Percentiles rank a stretch among this genome's conserved stretches.
These are phyloP conservation scores for Litchi chinensis DNA, from an alignment of 345 rosid species.

Conservation along the genomic window DNA sequence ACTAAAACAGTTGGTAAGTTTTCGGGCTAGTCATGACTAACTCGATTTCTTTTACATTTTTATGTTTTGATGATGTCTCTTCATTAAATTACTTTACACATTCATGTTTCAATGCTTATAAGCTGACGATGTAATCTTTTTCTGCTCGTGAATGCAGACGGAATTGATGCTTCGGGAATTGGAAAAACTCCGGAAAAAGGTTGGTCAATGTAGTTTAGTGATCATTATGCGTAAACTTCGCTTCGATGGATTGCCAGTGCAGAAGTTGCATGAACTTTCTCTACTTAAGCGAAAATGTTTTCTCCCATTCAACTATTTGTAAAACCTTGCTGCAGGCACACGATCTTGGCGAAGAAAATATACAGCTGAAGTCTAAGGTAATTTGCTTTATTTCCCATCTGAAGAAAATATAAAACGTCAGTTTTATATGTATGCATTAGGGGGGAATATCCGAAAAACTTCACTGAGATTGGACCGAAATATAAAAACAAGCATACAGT, in stretches of 20 bases:
- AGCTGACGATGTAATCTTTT: background rate
- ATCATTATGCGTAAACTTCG: background rate
- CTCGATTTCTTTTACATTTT: too few relatives aligned
- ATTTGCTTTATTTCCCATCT: background rate
- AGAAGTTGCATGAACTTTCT: background rate
- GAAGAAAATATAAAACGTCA: background rate
- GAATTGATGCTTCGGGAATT: constrained; percentile 25
- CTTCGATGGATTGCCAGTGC: background rate
- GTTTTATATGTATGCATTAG: background rate
- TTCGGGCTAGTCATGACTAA: too few relatives aligned
- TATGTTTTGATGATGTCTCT: too few relatives aligned
- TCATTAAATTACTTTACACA: background rate
- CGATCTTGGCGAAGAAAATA: constrained; percentile 35
- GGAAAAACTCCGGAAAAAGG: constrained; percentile 36
- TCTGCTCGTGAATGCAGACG: constrained; percentile 27
- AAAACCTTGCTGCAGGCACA: constrained; percentile 28
- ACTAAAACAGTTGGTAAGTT: too few relatives aligned
- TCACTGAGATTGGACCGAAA: too few relatives aligned
- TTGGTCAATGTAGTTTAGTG: background rate
- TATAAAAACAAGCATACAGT: background rate
- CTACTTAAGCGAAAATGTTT: too few relatives aligned
- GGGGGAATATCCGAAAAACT: too few relatives aligned
- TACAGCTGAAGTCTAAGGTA: constrained; percentile 37
- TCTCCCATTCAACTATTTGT: background rate
- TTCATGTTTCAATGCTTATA: background rate